A percentile compares a stretch with the other conserved stretches of the same genome.
phyloP scores from a whole-genome alignment of 202 grass and related monocot species.

The Alloteropsis angusta region DNA sequence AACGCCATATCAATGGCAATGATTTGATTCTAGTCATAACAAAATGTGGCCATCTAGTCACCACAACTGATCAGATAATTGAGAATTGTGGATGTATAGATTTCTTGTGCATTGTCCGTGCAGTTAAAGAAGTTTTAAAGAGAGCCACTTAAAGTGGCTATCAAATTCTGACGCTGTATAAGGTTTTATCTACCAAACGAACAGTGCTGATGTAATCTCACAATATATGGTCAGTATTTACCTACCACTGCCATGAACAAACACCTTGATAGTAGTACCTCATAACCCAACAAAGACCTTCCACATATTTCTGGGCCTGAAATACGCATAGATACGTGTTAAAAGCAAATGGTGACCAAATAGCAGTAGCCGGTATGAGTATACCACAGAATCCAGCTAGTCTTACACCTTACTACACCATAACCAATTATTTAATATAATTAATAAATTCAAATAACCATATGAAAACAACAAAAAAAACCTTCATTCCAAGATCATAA shows the following conservation, averaged over 20 bases:
- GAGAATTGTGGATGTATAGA: neutral
- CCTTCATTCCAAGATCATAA: too few relatives aligned
- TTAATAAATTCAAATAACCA: neutral
- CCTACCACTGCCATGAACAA: constrained; percentile 99
- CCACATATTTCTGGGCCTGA: constrained; percentile 94
- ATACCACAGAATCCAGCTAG: neutral
- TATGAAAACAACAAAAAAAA: neutral
- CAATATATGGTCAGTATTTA: constrained; percentile 16
- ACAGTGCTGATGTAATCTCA: neutral
- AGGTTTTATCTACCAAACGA: neutral
- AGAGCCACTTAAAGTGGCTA: neutral
- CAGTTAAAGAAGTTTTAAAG: constrained; percentile 9
- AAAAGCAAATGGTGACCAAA: neutral
- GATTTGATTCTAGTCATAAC: neutral
- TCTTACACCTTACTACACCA: neutral
- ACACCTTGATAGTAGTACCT: constrained; percentile 99
- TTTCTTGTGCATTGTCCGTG: neutral
- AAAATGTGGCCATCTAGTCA: constrained; percentile 7
- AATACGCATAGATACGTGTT: constrained; percentile 21
- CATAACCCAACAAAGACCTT: constrained; percentile 99
- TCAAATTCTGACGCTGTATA: neutral
- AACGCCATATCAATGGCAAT: neutral
- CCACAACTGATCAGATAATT: neutral
- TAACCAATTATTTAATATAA: neutral
- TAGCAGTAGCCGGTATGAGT: neutral